These are phyloP conservation scores for Xerocomus nothofagi DNA, from an alignment of 1,284 basidiomycete species.

Conservation along the genomic window DNA sequence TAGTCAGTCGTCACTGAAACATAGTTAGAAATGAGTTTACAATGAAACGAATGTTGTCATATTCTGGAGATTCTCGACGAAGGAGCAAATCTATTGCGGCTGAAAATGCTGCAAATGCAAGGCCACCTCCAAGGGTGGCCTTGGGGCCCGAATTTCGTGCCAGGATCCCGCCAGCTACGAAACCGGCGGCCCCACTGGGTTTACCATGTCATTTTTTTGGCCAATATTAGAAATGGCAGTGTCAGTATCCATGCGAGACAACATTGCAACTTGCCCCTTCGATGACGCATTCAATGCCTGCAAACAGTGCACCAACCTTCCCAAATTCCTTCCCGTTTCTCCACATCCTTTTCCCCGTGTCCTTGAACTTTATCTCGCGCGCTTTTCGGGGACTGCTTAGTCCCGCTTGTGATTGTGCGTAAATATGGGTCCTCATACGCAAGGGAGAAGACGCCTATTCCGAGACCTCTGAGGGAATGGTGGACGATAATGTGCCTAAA, in stretches of 20 bases:
- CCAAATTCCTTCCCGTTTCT: constrained; percentile 89
- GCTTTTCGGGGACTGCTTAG: constrained; percentile 77
- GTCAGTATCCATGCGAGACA: constrained; percentile 6
- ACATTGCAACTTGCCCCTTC: constrained; percentile 77
- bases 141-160: constrained; percentile 84
- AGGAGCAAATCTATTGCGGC: constrained; percentile 86
- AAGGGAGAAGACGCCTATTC: constrained; percentile 92
- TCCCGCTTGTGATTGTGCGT: constrained; percentile 61
- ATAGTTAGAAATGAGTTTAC: constrained; percentile 4
- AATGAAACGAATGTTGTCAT: background rate
- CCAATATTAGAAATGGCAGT: constrained; percentile 65
- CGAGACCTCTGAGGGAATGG: constrained; percentile 69
- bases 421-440: constrained; percentile 93
- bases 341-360: constrained; percentile 95
- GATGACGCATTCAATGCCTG: constrained; percentile 93
- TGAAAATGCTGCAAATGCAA: constrained; percentile 91
- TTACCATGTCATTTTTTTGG: constrained; percentile 94
- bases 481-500: background rate
- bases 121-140: constrained; percentile 78
- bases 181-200: constrained; percentile 73
- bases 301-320: constrained; percentile 92
- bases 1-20: constrained; percentile 25
- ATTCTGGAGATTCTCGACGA: constrained; percentile 83
- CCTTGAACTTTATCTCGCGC: constrained; percentile 84
- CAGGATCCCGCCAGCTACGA: constrained; percentile 77